phyloP scores from a whole-genome alignment of 768 basidiomycete genomes.

The Lentinula aciculospora region DNA sequence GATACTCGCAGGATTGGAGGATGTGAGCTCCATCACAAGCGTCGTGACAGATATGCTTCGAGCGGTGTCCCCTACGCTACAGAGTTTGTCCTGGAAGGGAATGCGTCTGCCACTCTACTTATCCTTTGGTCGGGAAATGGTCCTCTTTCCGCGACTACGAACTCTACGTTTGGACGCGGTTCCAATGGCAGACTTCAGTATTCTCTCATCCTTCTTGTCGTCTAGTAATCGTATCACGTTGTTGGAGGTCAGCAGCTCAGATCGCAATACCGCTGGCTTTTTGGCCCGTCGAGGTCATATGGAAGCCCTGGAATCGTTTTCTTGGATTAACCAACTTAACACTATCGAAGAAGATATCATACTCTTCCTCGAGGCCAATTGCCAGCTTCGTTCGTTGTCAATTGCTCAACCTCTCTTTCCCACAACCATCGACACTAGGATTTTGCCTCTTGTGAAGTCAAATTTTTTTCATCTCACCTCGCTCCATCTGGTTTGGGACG shows the following conservation, averaged over 20 bases:
- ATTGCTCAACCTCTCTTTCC: constrained; percentile 11
- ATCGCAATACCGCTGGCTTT: constrained; percentile 2
- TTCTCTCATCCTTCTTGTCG: constrained; percentile 11
- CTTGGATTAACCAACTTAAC: constrained; percentile 14
- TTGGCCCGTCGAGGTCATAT: constrained; percentile 16
- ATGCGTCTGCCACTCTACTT: neutral
- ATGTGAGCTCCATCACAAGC: neutral
- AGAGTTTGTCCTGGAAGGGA: constrained; percentile 1
- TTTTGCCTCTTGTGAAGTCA: constrained; percentile 14
- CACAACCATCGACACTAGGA: constrained; percentile 12
- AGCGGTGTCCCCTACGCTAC: neutral
- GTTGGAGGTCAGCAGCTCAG: constrained; percentile 10
- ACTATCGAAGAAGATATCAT: constrained; percentile 13
- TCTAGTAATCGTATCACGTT: constrained; percentile 3
- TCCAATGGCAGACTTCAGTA: constrained; percentile 11
- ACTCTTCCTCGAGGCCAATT: constrained; percentile 18
- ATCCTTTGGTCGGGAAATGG: neutral
- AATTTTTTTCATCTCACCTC: constrained; percentile 16
- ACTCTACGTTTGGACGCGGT: constrained; percentile 14
- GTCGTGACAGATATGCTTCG: constrained; percentile 1
- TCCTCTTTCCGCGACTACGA: constrained; percentile 16
- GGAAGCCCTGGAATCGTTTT: constrained; percentile 16
- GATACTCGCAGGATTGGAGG: neutral
- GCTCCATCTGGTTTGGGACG: constrained; percentile 20
- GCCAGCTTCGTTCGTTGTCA: constrained; percentile 19